Conservation (phyloP, 139 green algal genomes). For the Parachlorella kessleri region DNA sequence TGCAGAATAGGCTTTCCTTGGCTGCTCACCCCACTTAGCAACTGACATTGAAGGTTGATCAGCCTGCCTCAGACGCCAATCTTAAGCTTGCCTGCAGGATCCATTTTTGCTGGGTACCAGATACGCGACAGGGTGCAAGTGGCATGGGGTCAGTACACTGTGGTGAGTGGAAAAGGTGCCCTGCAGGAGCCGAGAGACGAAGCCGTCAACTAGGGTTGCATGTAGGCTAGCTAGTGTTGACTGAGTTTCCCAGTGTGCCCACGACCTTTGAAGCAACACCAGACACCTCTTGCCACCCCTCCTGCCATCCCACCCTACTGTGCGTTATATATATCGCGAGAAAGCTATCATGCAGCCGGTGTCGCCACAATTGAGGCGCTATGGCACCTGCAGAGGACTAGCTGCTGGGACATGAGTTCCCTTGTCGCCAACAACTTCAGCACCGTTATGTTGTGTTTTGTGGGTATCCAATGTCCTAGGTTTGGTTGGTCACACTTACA, state of each 20-base stretch:
- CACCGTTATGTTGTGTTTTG: too few species aligned
- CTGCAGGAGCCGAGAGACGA: too few species aligned
- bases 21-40: background rate
- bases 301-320: background rate
- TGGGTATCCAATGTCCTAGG: too few species aligned
- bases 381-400: too few species aligned
- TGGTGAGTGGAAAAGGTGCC: background rate
- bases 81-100: background rate
- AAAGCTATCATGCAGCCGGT: too few species aligned
- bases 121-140: constrained; percentile 13
- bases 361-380: too few species aligned
- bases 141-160: constrained; percentile 27
- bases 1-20: background rate
- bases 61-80: background rate
- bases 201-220: background rate
- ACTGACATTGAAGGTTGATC: background rate
- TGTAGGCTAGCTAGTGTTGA: background rate
- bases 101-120: constrained; percentile 20
- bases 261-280: background rate
- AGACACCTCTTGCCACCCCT: background rate
- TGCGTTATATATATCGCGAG: too few species aligned
- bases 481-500: too few species aligned
- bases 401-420: too few species aligned
- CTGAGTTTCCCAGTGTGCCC: background rate
- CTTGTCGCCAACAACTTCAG: too few species aligned